A percentile compares a stretch with the other conserved stretches of the same genome.
Evolutionary conservation across 169 alveolate genomes (phyloP).

Genomic region (Cryptosporidium sp.): DNA sequence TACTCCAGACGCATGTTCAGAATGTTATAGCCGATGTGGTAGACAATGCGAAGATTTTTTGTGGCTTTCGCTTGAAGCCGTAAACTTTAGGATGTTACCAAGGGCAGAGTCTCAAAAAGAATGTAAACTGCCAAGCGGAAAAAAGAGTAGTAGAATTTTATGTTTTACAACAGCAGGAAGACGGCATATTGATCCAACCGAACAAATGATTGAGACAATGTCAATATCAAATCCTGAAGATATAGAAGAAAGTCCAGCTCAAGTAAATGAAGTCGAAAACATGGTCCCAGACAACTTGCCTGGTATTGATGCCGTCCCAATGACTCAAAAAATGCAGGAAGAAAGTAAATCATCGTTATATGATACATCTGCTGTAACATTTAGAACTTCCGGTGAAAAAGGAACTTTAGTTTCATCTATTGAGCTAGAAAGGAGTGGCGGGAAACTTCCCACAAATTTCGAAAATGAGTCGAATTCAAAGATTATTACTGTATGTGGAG

Average conservation of each 20-base stretch:
- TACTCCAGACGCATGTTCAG: slow-evolving; percentile 74
- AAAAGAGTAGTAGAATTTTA: slow-evolving; percentile 63
- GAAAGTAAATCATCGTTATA: neutral
- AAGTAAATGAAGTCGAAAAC: neutral
- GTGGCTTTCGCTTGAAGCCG: slow-evolving; percentile 75
- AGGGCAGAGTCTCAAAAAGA: slow-evolving; percentile 76
- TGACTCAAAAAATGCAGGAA: slow-evolving; percentile 57
- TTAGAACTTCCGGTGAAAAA: neutral
- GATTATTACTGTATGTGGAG: slow-evolving; percentile 33
- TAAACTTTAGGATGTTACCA: slow-evolving; percentile 68
- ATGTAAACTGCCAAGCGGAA: slow-evolving; percentile 61
- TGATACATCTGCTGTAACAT: slow-evolving; percentile 40
- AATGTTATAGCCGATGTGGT: slow-evolving; percentile 71
- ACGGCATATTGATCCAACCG: slow-evolving; percentile 73
- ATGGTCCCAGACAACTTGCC: slow-evolving; percentile 16
- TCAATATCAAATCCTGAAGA: slow-evolving; percentile 56
- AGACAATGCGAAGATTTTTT: slow-evolving; percentile 68
- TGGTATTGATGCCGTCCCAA: slow-evolving; percentile 39
- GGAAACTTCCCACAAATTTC: neutral
- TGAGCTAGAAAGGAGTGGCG: slow-evolving; percentile 19
- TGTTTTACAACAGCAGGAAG: slow-evolving; percentile 75
- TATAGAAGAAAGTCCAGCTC: slow-evolving; percentile 21
- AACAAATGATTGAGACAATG: slow-evolving; percentile 69
- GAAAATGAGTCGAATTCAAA: neutral
- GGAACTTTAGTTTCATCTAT: slow-evolving; percentile 52